These are phyloP conservation scores for Coleophoma eucalyptorum DNA, from an alignment of 2,329 filamentous ascomycete genomes.

Conservation along the genomic window DNA sequence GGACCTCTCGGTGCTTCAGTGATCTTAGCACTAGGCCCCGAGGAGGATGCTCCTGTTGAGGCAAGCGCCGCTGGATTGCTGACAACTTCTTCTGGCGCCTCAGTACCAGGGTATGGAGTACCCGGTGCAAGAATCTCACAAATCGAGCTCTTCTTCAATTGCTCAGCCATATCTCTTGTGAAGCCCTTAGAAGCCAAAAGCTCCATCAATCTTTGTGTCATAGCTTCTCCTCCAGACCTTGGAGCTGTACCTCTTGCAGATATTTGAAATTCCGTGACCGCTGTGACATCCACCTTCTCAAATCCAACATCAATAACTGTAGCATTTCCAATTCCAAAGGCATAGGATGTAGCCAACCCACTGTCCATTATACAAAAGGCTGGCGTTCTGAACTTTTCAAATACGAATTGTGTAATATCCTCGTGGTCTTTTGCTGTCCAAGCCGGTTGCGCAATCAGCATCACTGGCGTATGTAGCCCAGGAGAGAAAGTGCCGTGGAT, in stretches of 20 bases:
- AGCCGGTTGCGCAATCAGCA: conserved; percentile 83
- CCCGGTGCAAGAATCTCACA: conserved; percentile 64
- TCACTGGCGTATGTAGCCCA: conserved; percentile 89
- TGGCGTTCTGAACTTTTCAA: conserved; percentile 94
- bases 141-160: conserved; percentile 62
- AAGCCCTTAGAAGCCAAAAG: conserved; percentile 60
- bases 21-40: conserved; percentile 29
- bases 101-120: conserved; percentile 35
- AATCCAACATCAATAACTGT: conserved; percentile 89
- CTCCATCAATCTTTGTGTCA: conserved; percentile 70
- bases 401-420: conserved; percentile 86
- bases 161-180: conserved; percentile 64
- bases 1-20: conserved; percentile 21
- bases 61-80: conserved; percentile 28
- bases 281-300: conserved; percentile 89
- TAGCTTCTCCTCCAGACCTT: conserved; percentile 77
- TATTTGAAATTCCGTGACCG: conserved; percentile 79
- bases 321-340: conserved; percentile 69
- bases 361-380: conserved; percentile 89
- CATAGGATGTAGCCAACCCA: conserved; percentile 83
- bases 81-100: conserved; percentile 37
- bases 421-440: conserved; percentile 91
- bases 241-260: conserved; percentile 57
- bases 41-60: conserved; percentile 24
- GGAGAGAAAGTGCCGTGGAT: conserved; percentile 86